A percentile compares a stretch with the other conserved stretches of the same genome.
phyloP scores from a whole-genome alignment of 768 basidiomycete genomes.

The Boletus sensibilis region DNA sequence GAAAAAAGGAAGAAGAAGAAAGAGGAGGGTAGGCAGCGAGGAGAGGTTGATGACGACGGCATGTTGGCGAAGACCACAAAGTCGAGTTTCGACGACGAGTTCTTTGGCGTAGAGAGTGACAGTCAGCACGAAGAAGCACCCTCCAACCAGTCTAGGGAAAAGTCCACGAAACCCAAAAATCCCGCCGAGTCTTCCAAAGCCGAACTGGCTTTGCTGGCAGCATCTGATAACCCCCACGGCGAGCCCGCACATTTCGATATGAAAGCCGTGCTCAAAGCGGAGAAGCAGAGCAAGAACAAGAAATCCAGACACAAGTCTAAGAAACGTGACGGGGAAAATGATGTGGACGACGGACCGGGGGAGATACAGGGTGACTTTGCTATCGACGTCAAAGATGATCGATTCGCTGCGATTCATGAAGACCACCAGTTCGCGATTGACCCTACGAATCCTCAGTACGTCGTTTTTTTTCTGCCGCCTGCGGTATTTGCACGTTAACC shows the following conservation, averaged over 20 bases:
- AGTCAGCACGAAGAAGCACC: slow-evolving; percentile 28
- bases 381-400: slow-evolving; percentile 82
- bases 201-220: slow-evolving; percentile 63
- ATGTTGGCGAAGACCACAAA: slow-evolving; percentile 9
- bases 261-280: slow-evolving; percentile 83
- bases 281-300: slow-evolving; percentile 56
- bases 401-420: slow-evolving; percentile 86
- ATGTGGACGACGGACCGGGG: slow-evolving; percentile 45
- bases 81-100: slow-evolving; percentile 57
- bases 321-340: slow-evolving; percentile 21
- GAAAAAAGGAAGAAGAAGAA: slow-evolving; percentile 86
- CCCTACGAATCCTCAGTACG: slow-evolving; percentile 92
- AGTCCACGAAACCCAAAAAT: slow-evolving; percentile 24
- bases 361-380: slow-evolving; percentile 81
- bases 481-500: background rate
- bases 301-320: slow-evolving; percentile 38
- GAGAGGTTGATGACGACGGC: slow-evolving; percentile 22
- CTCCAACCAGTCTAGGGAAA: slow-evolving; percentile 22
- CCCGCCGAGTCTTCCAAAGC: slow-evolving; percentile 37
- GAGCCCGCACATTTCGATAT: slow-evolving; percentile 85
- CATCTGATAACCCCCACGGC: slow-evolving; percentile 50
- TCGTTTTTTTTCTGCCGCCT: slow-evolving; percentile 10
- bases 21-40: slow-evolving; percentile 53
- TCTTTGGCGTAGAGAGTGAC: slow-evolving; percentile 57
- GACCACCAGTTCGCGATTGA: slow-evolving; percentile 94